Conservation (phyloP, 2,329 filamentous ascomycete genomes). For the Colletotrichum navitas region DNA sequence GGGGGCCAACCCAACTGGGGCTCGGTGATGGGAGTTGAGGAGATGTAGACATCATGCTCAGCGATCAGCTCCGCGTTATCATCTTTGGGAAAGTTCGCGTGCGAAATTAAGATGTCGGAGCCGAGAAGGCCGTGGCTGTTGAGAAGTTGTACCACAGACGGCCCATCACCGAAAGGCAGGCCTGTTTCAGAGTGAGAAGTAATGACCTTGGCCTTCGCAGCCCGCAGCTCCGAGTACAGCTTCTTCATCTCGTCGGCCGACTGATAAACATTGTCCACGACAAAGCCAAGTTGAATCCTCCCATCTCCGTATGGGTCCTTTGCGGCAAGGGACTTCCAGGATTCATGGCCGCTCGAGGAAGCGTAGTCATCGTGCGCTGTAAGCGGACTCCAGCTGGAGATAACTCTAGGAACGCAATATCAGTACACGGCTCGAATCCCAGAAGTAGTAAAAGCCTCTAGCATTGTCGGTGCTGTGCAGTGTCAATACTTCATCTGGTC, state of each 20-base stretch:
- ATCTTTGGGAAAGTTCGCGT: slow-evolving; percentile 46
- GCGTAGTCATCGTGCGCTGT: slow-evolving; percentile 46
- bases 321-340: slow-evolving; percentile 45
- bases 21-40: slow-evolving; percentile 63
- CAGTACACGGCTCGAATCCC: slow-evolving; percentile 61
- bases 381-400: slow-evolving; percentile 48
- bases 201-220: slow-evolving; percentile 54
- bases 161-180: background rate
- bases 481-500: background rate
- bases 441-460: slow-evolving; percentile 54
- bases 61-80: slow-evolving; percentile 52
- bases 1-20: slow-evolving; percentile 59
- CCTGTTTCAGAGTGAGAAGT: slow-evolving; percentile 46
- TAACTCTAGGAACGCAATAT: slow-evolving; percentile 52
- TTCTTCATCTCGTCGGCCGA: slow-evolving; percentile 52
- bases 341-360: slow-evolving; percentile 53
- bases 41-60: slow-evolving; percentile 52
- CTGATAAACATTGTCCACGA: slow-evolving; percentile 57
- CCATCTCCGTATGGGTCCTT: slow-evolving; percentile 40
- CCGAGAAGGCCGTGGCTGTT: slow-evolving; percentile 34
- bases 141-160: slow-evolving; percentile 11
- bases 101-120: slow-evolving; percentile 46
- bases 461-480: slow-evolving; percentile 47
- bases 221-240: slow-evolving; percentile 53
- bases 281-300: slow-evolving; percentile 57